Conservation (phyloP, 257 asterid genomes). For the Cinchona pubescens region DNA sequence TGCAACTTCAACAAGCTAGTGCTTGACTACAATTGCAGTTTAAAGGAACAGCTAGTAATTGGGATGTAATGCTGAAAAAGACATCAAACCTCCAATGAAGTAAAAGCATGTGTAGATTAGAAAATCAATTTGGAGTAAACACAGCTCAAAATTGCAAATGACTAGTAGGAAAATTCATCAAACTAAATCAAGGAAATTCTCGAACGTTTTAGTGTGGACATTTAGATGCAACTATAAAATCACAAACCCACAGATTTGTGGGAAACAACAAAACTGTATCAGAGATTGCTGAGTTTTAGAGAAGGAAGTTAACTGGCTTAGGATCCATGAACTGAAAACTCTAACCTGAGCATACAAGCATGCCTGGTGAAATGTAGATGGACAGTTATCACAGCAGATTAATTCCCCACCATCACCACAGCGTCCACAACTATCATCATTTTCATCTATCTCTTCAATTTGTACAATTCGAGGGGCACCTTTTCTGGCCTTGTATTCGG, state of each 20-base stretch:
- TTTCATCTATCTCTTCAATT: slow-evolving; percentile 72
- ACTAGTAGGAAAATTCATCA: not conserved
- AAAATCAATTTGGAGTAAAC: not conserved
- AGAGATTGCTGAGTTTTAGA: slow-evolving; percentile 2
- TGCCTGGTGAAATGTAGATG: slow-evolving; percentile 94
- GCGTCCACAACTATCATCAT: slow-evolving; percentile 97
- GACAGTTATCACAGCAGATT: slow-evolving; percentile 95
- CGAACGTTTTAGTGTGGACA: not conserved
- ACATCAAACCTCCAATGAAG: not conserved
- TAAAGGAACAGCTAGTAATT: not conserved
- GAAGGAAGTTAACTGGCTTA: slow-evolving; percentile 9
- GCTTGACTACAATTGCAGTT: not conserved
- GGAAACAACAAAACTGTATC: not conserved
- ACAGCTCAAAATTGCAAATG: not conserved
- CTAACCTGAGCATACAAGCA: slow-evolving; percentile 86
- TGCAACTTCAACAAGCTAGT: not conserved
- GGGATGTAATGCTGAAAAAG: not conserved
- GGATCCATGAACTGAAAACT: slow-evolving; percentile 16
- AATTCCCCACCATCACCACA: slow-evolving; percentile 97
- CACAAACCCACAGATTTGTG: not conserved
- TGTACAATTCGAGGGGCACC: slow-evolving; percentile 46
- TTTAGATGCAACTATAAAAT: slow-evolving; percentile 1
- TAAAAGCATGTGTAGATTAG: not conserved
- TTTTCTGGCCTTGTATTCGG: slow-evolving; percentile 72
- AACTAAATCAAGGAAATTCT: not conserved